Percentiles rank a stretch among this genome's conserved stretches.
Conservation (phyloP, 129 eudicot species). For the Flaveria brownii region DNA sequence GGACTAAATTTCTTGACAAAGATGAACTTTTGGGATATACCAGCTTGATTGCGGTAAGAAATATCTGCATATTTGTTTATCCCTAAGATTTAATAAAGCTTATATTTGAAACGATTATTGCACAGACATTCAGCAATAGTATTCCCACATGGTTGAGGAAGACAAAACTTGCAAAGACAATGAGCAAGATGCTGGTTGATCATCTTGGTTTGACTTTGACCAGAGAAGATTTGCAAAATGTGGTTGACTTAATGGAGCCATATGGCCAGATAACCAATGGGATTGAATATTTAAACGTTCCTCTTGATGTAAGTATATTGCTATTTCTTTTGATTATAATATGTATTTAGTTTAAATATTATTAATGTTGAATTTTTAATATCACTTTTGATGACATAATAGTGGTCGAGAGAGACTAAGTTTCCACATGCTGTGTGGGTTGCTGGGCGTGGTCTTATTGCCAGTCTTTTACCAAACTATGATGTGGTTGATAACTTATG, state of each 20-base stretch:
- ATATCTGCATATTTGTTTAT: slow-evolving; percentile 11
- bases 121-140: slow-evolving; percentile 68
- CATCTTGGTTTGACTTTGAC: slow-evolving; percentile 89
- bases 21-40: slow-evolving; percentile 89
- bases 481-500: slow-evolving; percentile 87
- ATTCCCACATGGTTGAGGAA: slow-evolving; percentile 78
- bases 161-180: slow-evolving; percentile 48
- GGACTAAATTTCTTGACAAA: slow-evolving; percentile 72
- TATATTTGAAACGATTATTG: slow-evolving; percentile 10
- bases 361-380: background rate
- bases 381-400: slow-evolving; percentile 21
- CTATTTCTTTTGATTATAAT: background rate
- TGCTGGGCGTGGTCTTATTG: slow-evolving; percentile 93
- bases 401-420: slow-evolving; percentile 91
- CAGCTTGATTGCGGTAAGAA: slow-evolving; percentile 81
- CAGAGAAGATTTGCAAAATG: slow-evolving; percentile 75
- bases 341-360: background rate
- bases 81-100: background rate
- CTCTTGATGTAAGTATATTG: slow-evolving; percentile 71
- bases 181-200: slow-evolving; percentile 69
- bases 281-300: slow-evolving; percentile 67
- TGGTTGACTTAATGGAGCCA: slow-evolving; percentile 94
- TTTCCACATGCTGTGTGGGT: slow-evolving; percentile 98
- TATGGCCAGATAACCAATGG: slow-evolving; percentile 84
- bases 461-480: slow-evolving; percentile 87